These are phyloP conservation scores for Aulographum hederae DNA, from an alignment of 2,329 filamentous ascomycete species.

Conservation along the genomic window DNA sequence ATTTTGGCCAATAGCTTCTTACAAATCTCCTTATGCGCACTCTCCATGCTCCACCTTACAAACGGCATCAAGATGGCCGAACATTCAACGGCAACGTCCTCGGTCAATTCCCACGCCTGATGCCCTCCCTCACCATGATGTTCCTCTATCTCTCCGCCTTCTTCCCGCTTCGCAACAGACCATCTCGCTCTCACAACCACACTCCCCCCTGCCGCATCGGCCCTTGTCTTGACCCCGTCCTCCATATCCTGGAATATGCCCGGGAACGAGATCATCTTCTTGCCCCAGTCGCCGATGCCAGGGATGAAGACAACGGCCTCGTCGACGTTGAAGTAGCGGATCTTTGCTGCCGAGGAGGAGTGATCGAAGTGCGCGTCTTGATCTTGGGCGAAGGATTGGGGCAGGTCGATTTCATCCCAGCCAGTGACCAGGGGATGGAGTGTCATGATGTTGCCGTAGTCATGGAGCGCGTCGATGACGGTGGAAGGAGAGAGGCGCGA, in stretches of 20 bases:
- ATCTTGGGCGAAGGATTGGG: slow-evolving; percentile 8
- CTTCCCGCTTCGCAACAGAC: no score
- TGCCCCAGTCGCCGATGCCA: slow-evolving; percentile 13
- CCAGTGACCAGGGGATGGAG: slow-evolving; percentile 15
- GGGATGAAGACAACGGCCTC: slow-evolving; percentile 14
- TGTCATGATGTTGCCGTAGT: slow-evolving; percentile 15
- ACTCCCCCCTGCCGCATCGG: slow-evolving; percentile 11
- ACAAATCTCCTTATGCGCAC: no score
- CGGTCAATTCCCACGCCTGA: no score
- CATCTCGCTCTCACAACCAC: slow-evolving; percentile 14
- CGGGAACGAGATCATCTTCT: slow-evolving; percentile 14
- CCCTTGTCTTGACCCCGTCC: slow-evolving; percentile 14
- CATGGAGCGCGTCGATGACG: slow-evolving; percentile 14
- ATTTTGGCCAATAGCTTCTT: no score
- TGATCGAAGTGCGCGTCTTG: slow-evolving; percentile 16
- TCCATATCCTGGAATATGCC: slow-evolving; percentile 15
- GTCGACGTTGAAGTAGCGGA: slow-evolving; percentile 13
- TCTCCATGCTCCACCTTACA: no score
- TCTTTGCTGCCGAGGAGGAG: slow-evolving; percentile 12
- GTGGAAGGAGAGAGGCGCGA: slow-evolving; percentile 10
- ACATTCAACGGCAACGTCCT: no score
- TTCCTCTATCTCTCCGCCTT: no score
- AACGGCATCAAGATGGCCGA: no score
- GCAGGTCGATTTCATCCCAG: slow-evolving; percentile 12
- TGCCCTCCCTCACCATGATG: no score